Evolutionary conservation across 352 stramenopile species (phyloP), one percentile per base, ranked within the genome.

Genomic region (Phytophthora europaea): DNA sequence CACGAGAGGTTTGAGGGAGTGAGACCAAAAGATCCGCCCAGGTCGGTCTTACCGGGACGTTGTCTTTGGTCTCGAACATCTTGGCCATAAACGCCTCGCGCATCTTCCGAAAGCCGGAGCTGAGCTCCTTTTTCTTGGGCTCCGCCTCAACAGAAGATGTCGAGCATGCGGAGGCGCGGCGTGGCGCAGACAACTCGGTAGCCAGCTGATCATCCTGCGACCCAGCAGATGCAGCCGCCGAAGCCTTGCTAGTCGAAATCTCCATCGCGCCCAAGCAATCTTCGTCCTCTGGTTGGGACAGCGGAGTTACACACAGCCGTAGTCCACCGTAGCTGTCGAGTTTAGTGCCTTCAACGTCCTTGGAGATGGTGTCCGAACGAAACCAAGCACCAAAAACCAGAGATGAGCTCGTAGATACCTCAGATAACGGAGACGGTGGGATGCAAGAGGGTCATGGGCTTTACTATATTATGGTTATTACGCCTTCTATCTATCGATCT

Each of bases 61-160:
- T 84, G 45, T 91, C 85, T 20, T 72, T 64, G 33, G 34, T 62
- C 52, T 83, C 76, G 58, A 90, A 90, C 20, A 71, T 80, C 53
- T 85, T 81, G 61, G 78, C 64, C 80, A 93, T 84, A 9, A 93
- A 73, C 57, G 81, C 71, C 38, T 90, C 73, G 6, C 83, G 79
- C 60, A 93, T 79, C 69, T 89, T 91, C n/a, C 78, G 82, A 71
- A 93, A 91, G 10, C 72, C 72, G 20, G 58, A 45, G 18, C 58
- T 8, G 53, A 4, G 47, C 33, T 28, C 57, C 64, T 72, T 71
- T 64, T 56, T 70, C 60, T 60, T 55, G 43, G 43, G 43, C 43
- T 50, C 43, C 43, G 43, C 43, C 43, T 8, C 43, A 50, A 50
- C 43, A 33, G 26, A 31, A 22, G 23, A 50, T 28, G 63, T 55